Conservation (phyloP, 2,329 filamentous ascomycete genomes). For the Pyrenophora teres region DNA sequence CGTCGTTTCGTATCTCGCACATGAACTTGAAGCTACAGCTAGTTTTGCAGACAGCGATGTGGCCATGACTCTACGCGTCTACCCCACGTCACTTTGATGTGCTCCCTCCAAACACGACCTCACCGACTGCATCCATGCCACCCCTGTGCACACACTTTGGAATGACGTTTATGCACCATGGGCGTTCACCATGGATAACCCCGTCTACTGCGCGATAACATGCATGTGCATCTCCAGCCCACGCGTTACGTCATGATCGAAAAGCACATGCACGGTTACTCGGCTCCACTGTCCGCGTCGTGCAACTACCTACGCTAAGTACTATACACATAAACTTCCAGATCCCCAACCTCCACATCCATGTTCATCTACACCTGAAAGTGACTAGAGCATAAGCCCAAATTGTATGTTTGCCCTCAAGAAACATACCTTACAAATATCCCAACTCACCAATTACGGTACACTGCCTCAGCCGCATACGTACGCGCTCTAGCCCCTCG, state of each 20-base stretch:
- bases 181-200: too few species aligned
- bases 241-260: slow-evolving; percentile 16
- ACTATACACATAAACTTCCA: not conserved
- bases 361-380: not conserved
- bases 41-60: too few species aligned
- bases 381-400: not conserved
- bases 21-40: too few species aligned
- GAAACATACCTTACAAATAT: too few species aligned
- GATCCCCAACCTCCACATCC: not conserved
- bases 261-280: slow-evolving; percentile 11
- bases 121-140: too few species aligned
- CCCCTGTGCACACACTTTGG: too few species aligned
- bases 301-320: not conserved
- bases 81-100: too few species aligned
- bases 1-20: too few species aligned
- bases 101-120: too few species aligned
- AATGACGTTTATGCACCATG: too few species aligned
- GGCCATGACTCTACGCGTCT: too few species aligned
- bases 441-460: not conserved
- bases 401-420: too few species aligned
- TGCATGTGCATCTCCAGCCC: slow-evolving; percentile 4
- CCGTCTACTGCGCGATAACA: slow-evolving; percentile 6
- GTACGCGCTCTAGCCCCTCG: slow-evolving; percentile 11
- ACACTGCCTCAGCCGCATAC: slow-evolving; percentile 5
- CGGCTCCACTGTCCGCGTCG: slow-evolving; percentile 13